These are phyloP conservation scores for Trichophyton schoenleinii DNA, from an alignment of 2,329 filamentous ascomycete genomes.

Conservation along the genomic window DNA sequence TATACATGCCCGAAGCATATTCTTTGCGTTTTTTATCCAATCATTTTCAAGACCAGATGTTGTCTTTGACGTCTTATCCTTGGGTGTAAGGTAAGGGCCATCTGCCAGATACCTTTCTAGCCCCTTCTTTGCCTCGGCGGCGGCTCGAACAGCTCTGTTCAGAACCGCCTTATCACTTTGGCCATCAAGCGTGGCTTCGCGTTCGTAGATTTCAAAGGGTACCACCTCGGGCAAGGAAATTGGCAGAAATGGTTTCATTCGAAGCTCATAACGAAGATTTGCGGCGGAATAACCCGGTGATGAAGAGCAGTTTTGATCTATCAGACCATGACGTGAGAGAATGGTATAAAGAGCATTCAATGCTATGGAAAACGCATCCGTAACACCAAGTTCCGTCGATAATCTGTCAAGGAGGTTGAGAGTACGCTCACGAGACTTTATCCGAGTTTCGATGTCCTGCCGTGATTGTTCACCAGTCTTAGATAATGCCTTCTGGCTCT, in stretches of 20 bases:
- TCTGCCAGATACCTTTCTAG: conserved; percentile 32
- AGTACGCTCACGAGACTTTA: conserved; percentile 26
- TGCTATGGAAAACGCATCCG: conserved; percentile 41
- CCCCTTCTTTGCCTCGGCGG: conserved; percentile 30
- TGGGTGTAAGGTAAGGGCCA: conserved; percentile 23
- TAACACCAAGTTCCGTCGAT: conserved; percentile 53
- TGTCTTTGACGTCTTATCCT: conserved; percentile 17
- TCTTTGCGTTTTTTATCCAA: conserved; percentile 50
- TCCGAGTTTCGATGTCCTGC: conserved; percentile 16
- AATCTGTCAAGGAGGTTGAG: conserved; percentile 46
- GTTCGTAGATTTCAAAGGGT: conserved; percentile 48
- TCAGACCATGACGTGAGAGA: conserved; percentile 44
- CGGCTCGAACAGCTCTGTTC: conserved; percentile 28
- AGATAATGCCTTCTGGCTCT: conserved; percentile 19
- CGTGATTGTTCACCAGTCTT: conserved; percentile 9
- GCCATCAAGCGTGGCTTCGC: conserved; percentile 30
- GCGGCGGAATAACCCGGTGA: conserved; percentile 54
- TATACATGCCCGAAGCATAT: conserved; percentile 57
- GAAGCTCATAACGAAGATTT: conserved; percentile 61
- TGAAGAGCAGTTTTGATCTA: conserved; percentile 39
- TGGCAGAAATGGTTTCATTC: conserved; percentile 69
- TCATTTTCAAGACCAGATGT: conserved; percentile 42
- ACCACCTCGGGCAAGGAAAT: conserved; percentile 58
- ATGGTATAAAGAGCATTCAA: conserved; percentile 52
- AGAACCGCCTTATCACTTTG: conserved; percentile 32